Conservation (phyloP, 768 basidiomycete genomes). For the Naganishia friedmannii region DNA sequence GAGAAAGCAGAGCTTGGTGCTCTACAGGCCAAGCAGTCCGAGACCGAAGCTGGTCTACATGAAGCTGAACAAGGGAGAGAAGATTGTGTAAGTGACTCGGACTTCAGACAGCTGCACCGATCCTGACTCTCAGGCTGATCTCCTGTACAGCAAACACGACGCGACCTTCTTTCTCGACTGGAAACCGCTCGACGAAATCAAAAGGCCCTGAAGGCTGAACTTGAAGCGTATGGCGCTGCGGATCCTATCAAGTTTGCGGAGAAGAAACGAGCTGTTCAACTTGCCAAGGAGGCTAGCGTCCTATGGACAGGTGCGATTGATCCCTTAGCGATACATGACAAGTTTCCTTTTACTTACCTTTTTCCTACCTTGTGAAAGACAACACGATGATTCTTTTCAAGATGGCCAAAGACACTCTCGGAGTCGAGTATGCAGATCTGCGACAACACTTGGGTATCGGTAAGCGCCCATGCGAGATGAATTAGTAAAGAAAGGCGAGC, state of each 20-base stretch:
- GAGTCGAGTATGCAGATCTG: neutral
- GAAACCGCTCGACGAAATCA: slow-evolving; percentile 58
- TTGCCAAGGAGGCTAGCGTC: slow-evolving; percentile 77
- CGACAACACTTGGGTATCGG: slow-evolving; percentile 13
- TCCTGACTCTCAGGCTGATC: neutral
- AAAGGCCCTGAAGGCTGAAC: slow-evolving; percentile 62
- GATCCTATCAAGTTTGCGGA: slow-evolving; percentile 79
- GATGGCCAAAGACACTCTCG: slow-evolving; percentile 19
- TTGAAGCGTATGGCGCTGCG: slow-evolving; percentile 73
- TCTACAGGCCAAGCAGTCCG: slow-evolving; percentile 36
- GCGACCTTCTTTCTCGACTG: slow-evolving; percentile 59
- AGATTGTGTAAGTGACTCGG: slow-evolving; percentile 42
- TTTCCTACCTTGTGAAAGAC: neutral
- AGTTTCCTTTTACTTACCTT: neutral
- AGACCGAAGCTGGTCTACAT: slow-evolving; percentile 58
- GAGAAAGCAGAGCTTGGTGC: slow-evolving; percentile 42
- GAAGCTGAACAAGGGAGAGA: slow-evolving; percentile 59
- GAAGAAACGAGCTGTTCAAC: slow-evolving; percentile 65
- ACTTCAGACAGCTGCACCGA: neutral
- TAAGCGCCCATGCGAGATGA: neutral
- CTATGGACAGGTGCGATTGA: slow-evolving; percentile 78
- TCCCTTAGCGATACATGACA: too few species aligned
- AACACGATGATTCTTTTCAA: slow-evolving; percentile 28
- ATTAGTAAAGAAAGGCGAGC: neutral
- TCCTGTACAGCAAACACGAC: slow-evolving; percentile 60